Base-by-base conservation (phyloP, 176 grass and related monocot species). In the Oropetium thomaeum region DNA sequence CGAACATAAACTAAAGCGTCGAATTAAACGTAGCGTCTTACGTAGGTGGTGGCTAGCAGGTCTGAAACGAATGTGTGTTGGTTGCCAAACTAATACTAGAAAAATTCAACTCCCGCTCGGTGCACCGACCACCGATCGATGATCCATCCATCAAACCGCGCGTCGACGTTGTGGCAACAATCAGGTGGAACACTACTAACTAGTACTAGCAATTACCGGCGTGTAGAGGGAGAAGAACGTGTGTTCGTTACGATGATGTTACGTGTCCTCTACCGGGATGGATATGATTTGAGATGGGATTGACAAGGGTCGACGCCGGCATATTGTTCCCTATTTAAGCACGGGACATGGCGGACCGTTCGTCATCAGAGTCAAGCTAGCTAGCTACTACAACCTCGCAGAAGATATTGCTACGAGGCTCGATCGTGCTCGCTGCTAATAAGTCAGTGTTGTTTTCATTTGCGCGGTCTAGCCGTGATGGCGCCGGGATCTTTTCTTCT, bases 1-100 rank as follows among this genome's bases (percentile, higher is more conserved):
- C 5, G n/a, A 10, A 12, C 41, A 54, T 58, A 73, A 58, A 58
- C 37, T 73, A 73, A 73, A 62, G 37, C 39, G 3, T 27, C 57
- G 72, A 58, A 29, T 28, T 58, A 16, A 62, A 10, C 30, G 59
- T 31, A 34, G 30, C 17, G 10, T n/a, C 27, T 38, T 15, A 45
- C 0, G n/a, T n/a, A n/a, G n/a, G n/a, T n/a, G n/a, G n/a, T n/a
- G n/a, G n/a, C 22, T 23, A 4, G 1, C 27, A 57, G 25, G 28
- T 62, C 27, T 76, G 74, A 59, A 76, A 76, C 4, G 74, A 76
- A 76, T 76, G 43, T 76, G 74, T 76, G 53, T 57, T 57, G 10
- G 53, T 57, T 57, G 25, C 10, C 10, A 57, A 57, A 57, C 27
- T 27, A 57, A 57, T 11, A 42, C 13, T 42, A 42, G 27, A 57